Evolutionary conservation across 177 flowering plant species (phyloP), one percentile per base, ranked within the genome.

Genomic region (Tripterygium wilfordii): DNA sequence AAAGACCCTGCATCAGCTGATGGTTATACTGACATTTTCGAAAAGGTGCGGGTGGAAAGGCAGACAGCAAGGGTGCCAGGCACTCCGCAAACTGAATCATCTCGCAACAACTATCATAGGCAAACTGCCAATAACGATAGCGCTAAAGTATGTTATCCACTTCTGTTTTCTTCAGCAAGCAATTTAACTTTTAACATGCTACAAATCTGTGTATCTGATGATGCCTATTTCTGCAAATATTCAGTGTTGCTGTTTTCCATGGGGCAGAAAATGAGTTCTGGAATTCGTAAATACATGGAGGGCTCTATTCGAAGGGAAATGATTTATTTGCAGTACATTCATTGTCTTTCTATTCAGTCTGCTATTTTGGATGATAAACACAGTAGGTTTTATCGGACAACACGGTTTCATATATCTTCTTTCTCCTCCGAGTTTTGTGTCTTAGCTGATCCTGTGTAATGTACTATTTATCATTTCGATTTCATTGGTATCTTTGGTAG

Each of bases 1-100:
- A 76, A 17, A 18, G 54, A 88, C 58, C 88, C 96, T n/a, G 48
- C 83, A 43, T 65, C 92, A 43, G 86, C 91, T 36, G 96, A 82
- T 45, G 83, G 89, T 2, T 88, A 42, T 49, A 86, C 95, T n/a
- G 67, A 66, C 60, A 75, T 82, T 52, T 92, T 92, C 67, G 71
- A 82, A 70, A 51, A 70, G 65, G 85, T 86, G 64, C 66, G 88
- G 19, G 81, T 76, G 57, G 96, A 91, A 68, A 76, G 66, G 61
- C 74, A 61, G 16, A 44, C 46, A 24, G 52, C 38, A 9, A 61
- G 33, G 18, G 54, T 35, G 27, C 57, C 65, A 5, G 57, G 58
- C 43, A 49, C 28, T 33, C 49, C n/a, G n/a, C n/a, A 54, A 1
- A 17, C 18, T 20, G 54, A 53, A 18, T 48, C 64, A 9, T 36